phyloP scores from a whole-genome alignment of 371 early-diverging fungal species.

The Blastocladiella emersonii region DNA sequence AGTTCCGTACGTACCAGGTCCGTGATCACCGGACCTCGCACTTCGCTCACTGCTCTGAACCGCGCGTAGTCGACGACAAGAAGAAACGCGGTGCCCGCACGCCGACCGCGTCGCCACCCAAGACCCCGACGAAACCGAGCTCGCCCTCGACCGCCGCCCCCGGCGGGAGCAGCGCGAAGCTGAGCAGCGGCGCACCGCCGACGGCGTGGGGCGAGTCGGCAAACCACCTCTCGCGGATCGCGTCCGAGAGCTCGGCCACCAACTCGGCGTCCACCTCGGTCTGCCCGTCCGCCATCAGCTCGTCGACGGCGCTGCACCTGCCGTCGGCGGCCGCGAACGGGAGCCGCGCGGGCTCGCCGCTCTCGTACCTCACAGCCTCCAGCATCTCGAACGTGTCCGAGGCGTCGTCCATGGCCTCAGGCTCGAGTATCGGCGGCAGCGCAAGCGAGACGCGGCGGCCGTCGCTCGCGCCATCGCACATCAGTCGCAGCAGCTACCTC shows the following conservation, averaged over 20 bases:
- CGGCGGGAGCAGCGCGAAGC: background rate
- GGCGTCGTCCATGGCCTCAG: no score
- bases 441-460: no score
- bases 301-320: constrained; percentile 1
- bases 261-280: background rate
- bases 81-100: background rate
- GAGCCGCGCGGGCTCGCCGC: background rate
- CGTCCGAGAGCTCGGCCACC: background rate
- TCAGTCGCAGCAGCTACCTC: no score
- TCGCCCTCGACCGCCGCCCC: background rate
- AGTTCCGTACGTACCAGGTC: background rate
- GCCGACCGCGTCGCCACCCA: background rate
- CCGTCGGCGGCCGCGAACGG: background rate
- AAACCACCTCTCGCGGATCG: background rate
- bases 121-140: background rate
- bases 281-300: background rate
- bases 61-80: no score
- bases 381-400: background rate
- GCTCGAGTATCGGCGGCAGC: no score
- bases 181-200: background rate
- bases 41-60: background rate
- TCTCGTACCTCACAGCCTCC: background rate
- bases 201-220: background rate
- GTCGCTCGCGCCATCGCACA: no score
- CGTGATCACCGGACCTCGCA: background rate